Evolutionary conservation across 257 asterid genomes (phyloP), one percentile per base, ranked within the genome.

Genomic region (Plectranthus barbatus): DNA sequence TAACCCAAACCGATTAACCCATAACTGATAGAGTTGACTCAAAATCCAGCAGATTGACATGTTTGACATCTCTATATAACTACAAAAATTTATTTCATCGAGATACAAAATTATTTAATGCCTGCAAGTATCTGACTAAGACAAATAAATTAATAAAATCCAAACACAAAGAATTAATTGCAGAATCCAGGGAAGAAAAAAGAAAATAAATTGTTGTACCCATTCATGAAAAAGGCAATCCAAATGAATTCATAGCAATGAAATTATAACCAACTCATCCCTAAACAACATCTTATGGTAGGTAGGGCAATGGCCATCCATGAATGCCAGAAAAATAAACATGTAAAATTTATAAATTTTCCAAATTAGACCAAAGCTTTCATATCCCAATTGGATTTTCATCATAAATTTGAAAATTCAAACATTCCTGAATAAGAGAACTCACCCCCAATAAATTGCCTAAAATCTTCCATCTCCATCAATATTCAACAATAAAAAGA

Each of bases 351-450:
- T 6, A 65, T 8, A 36, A 5, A 2, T 36, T 64, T 75, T 53
- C 79, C 67, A 45, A 59, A 70, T 23, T 31, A 39, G 62, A 19
- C 52, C 36, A 33, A 5, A 15, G 9, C 31, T 49, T 31, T 46
- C 36, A 64, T 51, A 33, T 69, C 64, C 67, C 69, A 64, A 36
- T 29, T 66, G 63, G 54, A 53, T 75, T 69, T 49, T 63, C 58
- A 50, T 8, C 60, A 63, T 62, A 60, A 66, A 42, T 24, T 46
- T 11, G 48, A 49, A 44, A 49, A 67, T 68, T 56, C 66, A 41
- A 52, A 64, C 60, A 23, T 57, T 31, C 67, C 47, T 37, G 3
- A 56, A 40, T 60, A 34, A 47, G 63, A 56, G 58, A 12, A 13
- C 36, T 37, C 18, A 39, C 18, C 15, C 41, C 61, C 66, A 62